Conservation (phyloP, 768 basidiomycete species). For the Termitomyces sp. region DNA sequence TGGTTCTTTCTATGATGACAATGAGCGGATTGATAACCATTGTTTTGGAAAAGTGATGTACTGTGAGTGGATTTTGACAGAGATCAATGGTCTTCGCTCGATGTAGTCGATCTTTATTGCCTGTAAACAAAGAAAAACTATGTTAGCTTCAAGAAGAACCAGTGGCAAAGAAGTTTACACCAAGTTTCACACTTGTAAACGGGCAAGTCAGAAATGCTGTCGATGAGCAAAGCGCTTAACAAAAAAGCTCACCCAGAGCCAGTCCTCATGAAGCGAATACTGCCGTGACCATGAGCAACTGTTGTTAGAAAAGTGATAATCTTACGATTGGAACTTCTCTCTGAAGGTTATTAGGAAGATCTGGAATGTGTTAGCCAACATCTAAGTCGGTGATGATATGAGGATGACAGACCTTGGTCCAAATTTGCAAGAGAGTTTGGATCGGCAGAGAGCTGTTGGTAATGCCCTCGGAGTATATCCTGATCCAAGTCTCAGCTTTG, state of each 20-base stretch:
- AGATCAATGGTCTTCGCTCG: constrained; percentile 91
- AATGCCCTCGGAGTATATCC: constrained; percentile 89
- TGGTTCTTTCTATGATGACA: constrained; percentile 80
- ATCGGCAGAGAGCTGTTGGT: constrained; percentile 92
- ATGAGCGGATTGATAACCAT: not conserved
- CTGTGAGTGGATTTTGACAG: constrained; percentile 95
- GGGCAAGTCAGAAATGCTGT: not conserved
- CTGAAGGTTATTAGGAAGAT: constrained; percentile 95
- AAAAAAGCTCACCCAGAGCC: constrained; percentile 83
- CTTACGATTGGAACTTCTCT: constrained; percentile 89
- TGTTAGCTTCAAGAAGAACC: not conserved
- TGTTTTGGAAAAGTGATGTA: constrained; percentile 31
- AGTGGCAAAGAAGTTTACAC: constrained; percentile 57
- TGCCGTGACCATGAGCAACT: constrained; percentile 25
- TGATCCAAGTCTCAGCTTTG: constrained; percentile 21
- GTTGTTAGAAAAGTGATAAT: not conserved
- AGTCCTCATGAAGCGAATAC: constrained; percentile 88
- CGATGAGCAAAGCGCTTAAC: not conserved
- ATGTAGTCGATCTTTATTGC: constrained; percentile 78
- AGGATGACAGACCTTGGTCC: constrained; percentile 67
- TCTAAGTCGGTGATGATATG: not conserved
- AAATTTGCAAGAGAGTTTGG: constrained; percentile 92
- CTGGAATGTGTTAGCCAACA: constrained; percentile 33
- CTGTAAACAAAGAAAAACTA: constrained; percentile 28
- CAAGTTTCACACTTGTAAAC: constrained; percentile 87